A percentile compares a stretch with the other conserved stretches of the same genome.
phyloP scores from a whole-genome alignment of 169 alveolate species.

The Eimeria falciformis region DNA sequence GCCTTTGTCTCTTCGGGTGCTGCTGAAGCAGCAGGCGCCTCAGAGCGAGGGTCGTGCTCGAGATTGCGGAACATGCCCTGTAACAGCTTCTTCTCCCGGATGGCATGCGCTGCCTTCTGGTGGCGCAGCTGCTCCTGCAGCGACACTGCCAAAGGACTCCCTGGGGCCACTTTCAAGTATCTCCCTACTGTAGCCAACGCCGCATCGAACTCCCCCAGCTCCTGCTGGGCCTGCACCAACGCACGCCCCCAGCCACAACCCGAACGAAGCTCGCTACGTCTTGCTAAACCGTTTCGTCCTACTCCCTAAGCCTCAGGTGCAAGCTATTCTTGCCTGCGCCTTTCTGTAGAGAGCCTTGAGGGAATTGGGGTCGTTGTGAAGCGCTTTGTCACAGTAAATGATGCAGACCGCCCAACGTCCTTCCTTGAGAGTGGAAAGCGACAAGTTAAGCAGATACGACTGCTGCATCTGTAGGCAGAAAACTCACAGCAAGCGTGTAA shows the following conservation, averaged over 20 bases:
- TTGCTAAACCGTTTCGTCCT: too few relatives aligned
- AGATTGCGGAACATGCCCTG: constrained; percentile 55
- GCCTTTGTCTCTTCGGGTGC: not conserved
- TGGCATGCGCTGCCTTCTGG: constrained; percentile 46
- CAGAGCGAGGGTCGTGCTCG: constrained; percentile 72
- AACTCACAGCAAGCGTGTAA: too few relatives aligned
- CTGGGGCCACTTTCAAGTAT: constrained; percentile 45
- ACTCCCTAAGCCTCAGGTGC: too few relatives aligned
- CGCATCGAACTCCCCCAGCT: constrained; percentile 57
- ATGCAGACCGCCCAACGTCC: constrained; percentile 75
- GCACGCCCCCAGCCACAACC: too few relatives aligned
- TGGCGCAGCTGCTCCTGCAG: constrained; percentile 68
- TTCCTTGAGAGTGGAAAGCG: constrained; percentile 74
- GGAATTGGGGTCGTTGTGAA: constrained; percentile 70
- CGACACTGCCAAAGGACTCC: constrained; percentile 70
- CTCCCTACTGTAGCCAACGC: constrained; percentile 67
- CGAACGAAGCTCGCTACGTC: too few relatives aligned
- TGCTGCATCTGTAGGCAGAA: constrained; percentile 55
- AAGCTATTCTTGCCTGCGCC: constrained; percentile 42
- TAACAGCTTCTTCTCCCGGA: constrained; percentile 58
- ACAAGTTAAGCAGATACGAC: constrained; percentile 74
- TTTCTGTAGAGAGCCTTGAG: constrained; percentile 76
- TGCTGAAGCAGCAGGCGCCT: constrained; percentile 25
- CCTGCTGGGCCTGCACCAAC: constrained; percentile 69
- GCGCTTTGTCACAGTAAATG: constrained; percentile 71